These are phyloP conservation scores for Melocanna baccifera DNA, from an alignment of 176 grass and related monocot genomes.

Conservation along the genomic window DNA sequence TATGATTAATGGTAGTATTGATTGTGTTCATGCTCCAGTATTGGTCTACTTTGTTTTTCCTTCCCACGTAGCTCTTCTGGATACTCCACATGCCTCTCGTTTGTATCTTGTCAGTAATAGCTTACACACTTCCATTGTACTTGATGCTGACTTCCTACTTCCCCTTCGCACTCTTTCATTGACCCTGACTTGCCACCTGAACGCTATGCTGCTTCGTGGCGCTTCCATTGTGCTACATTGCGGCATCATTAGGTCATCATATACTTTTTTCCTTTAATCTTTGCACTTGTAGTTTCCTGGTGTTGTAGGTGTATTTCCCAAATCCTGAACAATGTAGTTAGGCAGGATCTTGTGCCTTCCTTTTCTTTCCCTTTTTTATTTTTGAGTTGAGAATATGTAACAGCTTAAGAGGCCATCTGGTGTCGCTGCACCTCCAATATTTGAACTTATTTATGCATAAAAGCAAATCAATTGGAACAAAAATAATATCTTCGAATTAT, in stretches of 20 bases:
- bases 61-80: not conserved
- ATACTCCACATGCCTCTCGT: slow-evolving; percentile 21
- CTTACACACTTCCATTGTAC: slow-evolving; percentile 30
- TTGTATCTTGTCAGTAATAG: slow-evolving; percentile 41
- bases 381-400: not conserved
- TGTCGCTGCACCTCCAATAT: not conserved
- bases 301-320: not conserved
- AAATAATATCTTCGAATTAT: slow-evolving; percentile 32
- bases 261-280: not conserved
- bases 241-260: slow-evolving; percentile 17
- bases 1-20: not conserved
- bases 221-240: slow-evolving; percentile 19
- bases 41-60: not conserved
- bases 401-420: not conserved
- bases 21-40: not conserved
- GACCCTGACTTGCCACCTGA: slow-evolving; percentile 50
- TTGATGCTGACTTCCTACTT: slow-evolving; percentile 47
- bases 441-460: not conserved
- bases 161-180: slow-evolving; percentile 22
- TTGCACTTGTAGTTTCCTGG: slow-evolving; percentile 4
- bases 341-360: not conserved
- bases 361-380: not conserved
- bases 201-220: slow-evolving; percentile 25
- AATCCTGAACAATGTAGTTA: not conserved
- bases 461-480: not conserved